A percentile compares a stretch with the other conserved stretches of the same genome.
These are phyloP conservation scores for Infundibulicybe gibba DNA, from an alignment of 768 basidiomycete species.

Conservation along the genomic window DNA sequence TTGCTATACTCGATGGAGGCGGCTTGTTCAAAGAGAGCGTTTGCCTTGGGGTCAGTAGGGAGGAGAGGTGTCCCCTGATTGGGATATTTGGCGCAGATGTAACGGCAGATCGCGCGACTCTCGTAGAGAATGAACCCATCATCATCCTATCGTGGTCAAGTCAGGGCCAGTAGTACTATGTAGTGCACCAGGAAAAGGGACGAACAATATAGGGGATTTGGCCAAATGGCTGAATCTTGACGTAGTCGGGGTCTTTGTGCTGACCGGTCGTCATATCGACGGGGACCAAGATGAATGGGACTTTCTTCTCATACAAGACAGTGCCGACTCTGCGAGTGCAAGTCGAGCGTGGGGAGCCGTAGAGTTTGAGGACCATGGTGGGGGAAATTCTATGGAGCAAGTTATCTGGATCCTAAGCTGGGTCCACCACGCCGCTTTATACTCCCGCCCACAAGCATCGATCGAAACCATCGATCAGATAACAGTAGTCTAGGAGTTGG, in stretches of 20 bases:
- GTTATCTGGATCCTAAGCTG: neutral
- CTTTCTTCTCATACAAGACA: slow-evolving; percentile 39
- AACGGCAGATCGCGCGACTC: slow-evolving; percentile 50
- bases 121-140: slow-evolving; percentile 56
- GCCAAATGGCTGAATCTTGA: slow-evolving; percentile 49
- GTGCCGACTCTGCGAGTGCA: slow-evolving; percentile 42
- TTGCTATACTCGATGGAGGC: slow-evolving; percentile 41
- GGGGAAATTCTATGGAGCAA: neutral
- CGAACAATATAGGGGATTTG: slow-evolving; percentile 49
- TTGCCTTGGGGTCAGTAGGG: slow-evolving; percentile 31
- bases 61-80: slow-evolving; percentile 42
- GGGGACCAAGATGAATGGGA: slow-evolving; percentile 39
- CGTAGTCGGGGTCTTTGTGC: slow-evolving; percentile 33
- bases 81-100: slow-evolving; percentile 45
- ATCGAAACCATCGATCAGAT: neutral
- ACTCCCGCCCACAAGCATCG: neutral
- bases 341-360: slow-evolving; percentile 29
- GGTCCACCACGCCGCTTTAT: neutral
- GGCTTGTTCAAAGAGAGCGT: slow-evolving; percentile 34
- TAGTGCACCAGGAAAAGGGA: neutral
- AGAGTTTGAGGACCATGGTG: slow-evolving; percentile 32
- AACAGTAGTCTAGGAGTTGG: neutral
- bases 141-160: slow-evolving; percentile 31
- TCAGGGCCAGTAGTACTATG: neutral
- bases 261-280: slow-evolving; percentile 31